These are phyloP conservation scores for Liriodendron chinense DNA, from an alignment of 164 flowering plant genomes.

Conservation along the genomic window DNA sequence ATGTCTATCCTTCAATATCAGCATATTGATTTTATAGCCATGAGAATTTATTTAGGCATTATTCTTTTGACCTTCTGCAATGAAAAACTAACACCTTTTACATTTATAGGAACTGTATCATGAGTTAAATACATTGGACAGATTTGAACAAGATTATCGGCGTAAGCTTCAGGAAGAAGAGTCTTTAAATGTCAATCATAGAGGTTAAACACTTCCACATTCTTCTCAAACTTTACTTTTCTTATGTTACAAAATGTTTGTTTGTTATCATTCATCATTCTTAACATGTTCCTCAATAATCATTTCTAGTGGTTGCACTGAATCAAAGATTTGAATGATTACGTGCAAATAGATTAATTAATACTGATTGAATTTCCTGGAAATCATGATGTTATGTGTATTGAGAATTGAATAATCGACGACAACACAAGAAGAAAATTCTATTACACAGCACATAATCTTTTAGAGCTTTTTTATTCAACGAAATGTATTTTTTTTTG, in stretches of 20 bases:
- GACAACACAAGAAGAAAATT: neutral
- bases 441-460: neutral
- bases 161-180: conserved; percentile 88
- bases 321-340: neutral
- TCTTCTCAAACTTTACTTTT: neutral
- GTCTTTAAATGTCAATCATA: conserved; percentile 45
- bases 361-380: neutral
- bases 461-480: no score
- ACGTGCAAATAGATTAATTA: neutral
- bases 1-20: neutral
- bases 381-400: neutral
- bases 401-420: neutral
- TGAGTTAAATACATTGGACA: conserved; percentile 82
- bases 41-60: neutral
- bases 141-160: conserved; percentile 85
- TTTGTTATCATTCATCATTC: neutral
- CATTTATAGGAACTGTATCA: conserved; percentile 76
- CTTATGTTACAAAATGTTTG: neutral
- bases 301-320: neutral
- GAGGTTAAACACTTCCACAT: conserved; percentile 35
- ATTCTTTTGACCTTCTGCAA: neutral
- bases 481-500: no score
- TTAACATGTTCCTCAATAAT: neutral
- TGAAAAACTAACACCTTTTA: neutral
- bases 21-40: neutral